Conservation (phyloP, 169 alveolate species). For the Plasmodium coatneyi region DNA sequence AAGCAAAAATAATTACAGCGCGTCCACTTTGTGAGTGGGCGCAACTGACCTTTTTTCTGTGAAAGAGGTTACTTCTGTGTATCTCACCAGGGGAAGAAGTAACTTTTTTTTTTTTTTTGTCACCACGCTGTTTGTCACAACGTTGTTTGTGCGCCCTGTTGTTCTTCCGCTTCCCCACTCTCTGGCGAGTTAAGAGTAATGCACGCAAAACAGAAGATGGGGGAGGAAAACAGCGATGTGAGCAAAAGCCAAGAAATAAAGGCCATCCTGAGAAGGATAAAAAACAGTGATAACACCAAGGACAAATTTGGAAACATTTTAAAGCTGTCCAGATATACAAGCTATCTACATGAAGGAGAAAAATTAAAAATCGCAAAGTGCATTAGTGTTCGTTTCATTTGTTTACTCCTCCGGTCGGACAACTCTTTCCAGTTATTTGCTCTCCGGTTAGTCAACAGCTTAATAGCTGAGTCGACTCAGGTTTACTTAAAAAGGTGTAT, state of each 20-base stretch:
- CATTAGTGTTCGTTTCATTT: conserved; percentile 18
- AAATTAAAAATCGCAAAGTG: conserved; percentile 44
- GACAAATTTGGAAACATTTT: conserved; percentile 56
- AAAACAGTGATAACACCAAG: conserved; percentile 58
- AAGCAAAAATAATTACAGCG: neutral
- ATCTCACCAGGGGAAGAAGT: neutral
- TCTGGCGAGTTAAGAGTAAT: neutral
- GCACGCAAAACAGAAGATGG: neutral
- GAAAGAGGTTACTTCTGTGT: neutral
- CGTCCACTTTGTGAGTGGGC: neutral
- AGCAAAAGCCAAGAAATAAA: conserved; percentile 9
- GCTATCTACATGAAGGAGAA: conserved; percentile 29
- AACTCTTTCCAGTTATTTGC: conserved; percentile 48
- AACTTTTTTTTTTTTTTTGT: neutral
- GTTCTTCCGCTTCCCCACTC: neutral
- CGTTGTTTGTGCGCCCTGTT: neutral
- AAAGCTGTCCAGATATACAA: conserved; percentile 30
- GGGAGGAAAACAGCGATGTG: neutral
- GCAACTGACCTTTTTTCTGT: neutral
- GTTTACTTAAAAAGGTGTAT: conserved; percentile 14
- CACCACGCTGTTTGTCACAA: neutral
- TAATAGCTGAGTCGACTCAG: conserved; percentile 19
- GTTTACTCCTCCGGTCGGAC: conserved; percentile 63
- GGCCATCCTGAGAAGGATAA: conserved; percentile 36
- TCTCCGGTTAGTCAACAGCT: conserved; percentile 59